A percentile compares a stretch with the other conserved stretches of the same genome.
These are phyloP conservation scores for Penicillium bialowiezense DNA, from an alignment of 495 filamentous ascomycete species.

Conservation along the genomic window DNA sequence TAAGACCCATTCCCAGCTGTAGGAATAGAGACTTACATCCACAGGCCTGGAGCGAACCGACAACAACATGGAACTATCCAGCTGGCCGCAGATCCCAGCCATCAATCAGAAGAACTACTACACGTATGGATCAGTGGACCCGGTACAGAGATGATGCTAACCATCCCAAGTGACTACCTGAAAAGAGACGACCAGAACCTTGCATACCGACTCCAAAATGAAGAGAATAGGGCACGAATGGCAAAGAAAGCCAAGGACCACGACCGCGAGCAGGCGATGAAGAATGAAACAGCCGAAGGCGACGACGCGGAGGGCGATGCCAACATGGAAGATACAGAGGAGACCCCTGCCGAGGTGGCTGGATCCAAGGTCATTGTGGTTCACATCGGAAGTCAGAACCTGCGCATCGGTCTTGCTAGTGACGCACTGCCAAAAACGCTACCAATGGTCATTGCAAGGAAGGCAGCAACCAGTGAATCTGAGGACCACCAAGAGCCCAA, in stretches of 20 bases:
- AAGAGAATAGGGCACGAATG: conserved; percentile 75
- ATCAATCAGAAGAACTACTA: conserved; percentile 99
- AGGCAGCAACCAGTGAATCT: conserved; percentile 69
- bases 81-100: conserved; percentile 84
- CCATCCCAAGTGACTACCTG: conserved; percentile 93
- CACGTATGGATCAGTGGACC: conserved; percentile 61
- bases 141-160: too few relatives aligned
- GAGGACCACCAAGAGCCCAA: conserved; percentile 81
- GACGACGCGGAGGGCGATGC: conserved; percentile 60
- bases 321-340: conserved; percentile 60
- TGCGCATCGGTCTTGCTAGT: conserved; percentile 87
- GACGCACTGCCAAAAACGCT: conserved; percentile 92
- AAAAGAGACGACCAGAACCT: conserved; percentile 97
- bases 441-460: conserved; percentile 87
- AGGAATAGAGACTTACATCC: too few relatives aligned
- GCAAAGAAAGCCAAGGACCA: conserved; percentile 80
- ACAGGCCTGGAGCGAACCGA: conserved; percentile 90
- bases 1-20: conserved; percentile 18
- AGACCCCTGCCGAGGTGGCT: conserved; percentile 56
- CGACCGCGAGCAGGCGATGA: conserved; percentile 78
- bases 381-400: conserved; percentile 96
- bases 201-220: conserved; percentile 78
- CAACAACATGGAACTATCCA: conserved; percentile 93
- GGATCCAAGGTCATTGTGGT: conserved; percentile 94
- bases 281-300: conserved; percentile 40